phyloP scores from a whole-genome alignment of 192 early-diverging fungal species.

The Irineochytrium annulatum region DNA sequence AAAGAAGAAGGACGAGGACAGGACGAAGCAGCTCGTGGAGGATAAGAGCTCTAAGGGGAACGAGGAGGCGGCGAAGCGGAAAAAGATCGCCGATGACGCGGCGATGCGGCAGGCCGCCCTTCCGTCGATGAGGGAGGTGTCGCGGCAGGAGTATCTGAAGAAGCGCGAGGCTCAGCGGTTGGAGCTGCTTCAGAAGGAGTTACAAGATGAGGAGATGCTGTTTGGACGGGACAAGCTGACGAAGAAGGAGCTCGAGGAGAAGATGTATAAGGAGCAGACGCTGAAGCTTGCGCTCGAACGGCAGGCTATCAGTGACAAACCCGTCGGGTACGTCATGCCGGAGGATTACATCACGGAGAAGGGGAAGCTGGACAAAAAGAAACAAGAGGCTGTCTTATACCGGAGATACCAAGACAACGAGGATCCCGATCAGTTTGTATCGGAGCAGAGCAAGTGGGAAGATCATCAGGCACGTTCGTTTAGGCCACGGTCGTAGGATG shows the following conservation, averaged over 20 bases:
- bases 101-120: conserved; percentile 65
- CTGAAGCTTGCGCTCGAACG: conserved; percentile 80
- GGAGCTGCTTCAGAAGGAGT: conserved; percentile 66
- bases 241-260: conserved; percentile 67
- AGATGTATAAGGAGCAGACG: conserved; percentile 83
- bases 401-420: conserved; percentile 81
- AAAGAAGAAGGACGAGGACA: conserved; percentile 75
- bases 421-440: conserved; percentile 59
- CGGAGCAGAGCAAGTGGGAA: conserved; percentile 95
- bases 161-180: conserved; percentile 81
- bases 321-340: conserved; percentile 72
- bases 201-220: conserved; percentile 83
- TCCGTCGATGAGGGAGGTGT: conserved; percentile 74
- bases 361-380: conserved; percentile 94
- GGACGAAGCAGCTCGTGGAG: conserved; percentile 67
- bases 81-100: conserved; percentile 79
- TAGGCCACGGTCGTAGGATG: conserved; percentile 38
- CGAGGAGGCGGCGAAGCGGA: conserved; percentile 59
- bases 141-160: conserved; percentile 87
- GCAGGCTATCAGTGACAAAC: conserved; percentile 68
- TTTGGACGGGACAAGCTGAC: conserved; percentile 73
- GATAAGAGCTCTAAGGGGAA: conserved; percentile 65
- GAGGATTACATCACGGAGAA: conserved; percentile 96
- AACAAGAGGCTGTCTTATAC: conserved; percentile 84
- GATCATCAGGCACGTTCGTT: conserved; percentile 70